Percentiles rank a stretch among this genome's conserved stretches.
phyloP scores from a whole-genome alignment of 2,329 filamentous ascomycete species.

The Dactylonectria macrodidyma region DNA sequence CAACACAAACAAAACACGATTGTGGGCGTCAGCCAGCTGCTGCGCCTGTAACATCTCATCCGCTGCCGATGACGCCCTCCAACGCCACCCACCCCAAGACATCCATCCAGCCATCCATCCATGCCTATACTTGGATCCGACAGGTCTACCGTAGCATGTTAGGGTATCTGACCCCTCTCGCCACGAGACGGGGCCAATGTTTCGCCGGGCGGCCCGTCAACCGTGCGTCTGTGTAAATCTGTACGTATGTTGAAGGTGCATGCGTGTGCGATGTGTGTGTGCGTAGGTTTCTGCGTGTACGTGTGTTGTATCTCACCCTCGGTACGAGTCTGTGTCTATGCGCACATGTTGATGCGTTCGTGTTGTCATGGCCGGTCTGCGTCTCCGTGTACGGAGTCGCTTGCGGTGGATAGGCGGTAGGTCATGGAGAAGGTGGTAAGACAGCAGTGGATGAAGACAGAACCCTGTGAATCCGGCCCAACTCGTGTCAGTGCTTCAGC shows the following conservation, averaged over 20 bases:
- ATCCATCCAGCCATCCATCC: slow-evolving; percentile 20
- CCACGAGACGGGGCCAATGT: slow-evolving; percentile 39
- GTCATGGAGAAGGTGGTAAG: background rate
- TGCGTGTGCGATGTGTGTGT: background rate
- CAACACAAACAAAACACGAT: slow-evolving; percentile 18
- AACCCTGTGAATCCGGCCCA: slow-evolving; percentile 13
- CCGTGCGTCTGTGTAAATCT: slow-evolving; percentile 6
- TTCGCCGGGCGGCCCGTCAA: slow-evolving; percentile 33
- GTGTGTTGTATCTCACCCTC: slow-evolving; percentile 12
- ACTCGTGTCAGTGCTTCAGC: slow-evolving; percentile 20
- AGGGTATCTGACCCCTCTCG: slow-evolving; percentile 25
- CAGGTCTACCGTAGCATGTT: slow-evolving; percentile 4
- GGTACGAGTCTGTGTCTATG: slow-evolving; percentile 5
- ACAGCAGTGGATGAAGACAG: slow-evolving; percentile 7
- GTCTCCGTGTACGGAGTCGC: background rate
- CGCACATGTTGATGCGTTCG: slow-evolving; percentile 2
- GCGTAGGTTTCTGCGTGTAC: slow-evolving; percentile 5
- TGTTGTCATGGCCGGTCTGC: background rate
- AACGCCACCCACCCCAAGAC: slow-evolving; percentile 30
- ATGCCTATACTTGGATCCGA: slow-evolving; percentile 13
- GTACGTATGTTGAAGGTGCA: background rate
- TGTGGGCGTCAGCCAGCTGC: slow-evolving; percentile 11
- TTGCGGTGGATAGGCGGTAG: background rate
- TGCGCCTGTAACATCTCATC: slow-evolving; percentile 17
- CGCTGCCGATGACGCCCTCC: slow-evolving; percentile 24